Evolutionary conservation across 352 stramenopile species (phyloP), one percentile per base, ranked within the genome.

Genomic region (Globisporangium abappressorium): DNA sequence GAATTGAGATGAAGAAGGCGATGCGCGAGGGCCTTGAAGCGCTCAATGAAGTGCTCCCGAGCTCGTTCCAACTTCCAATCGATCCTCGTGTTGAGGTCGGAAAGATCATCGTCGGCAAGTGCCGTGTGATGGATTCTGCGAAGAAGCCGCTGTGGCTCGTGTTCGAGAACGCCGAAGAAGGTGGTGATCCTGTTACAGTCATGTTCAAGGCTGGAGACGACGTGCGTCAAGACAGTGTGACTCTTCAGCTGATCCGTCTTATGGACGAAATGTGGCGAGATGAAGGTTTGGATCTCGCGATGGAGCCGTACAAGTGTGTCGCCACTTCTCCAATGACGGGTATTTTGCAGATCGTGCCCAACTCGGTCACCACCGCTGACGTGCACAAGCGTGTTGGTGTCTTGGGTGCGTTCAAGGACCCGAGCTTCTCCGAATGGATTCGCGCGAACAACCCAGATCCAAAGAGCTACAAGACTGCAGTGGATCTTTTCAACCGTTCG

Each of bases 171-270:
- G 86, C 80, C 5, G 87, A 87, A 70, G 84, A 96, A 68, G 80
- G 86, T 26, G 87, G 87, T 3, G 84, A 93, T 56, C 80, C 85
- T 9, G 82, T 96, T 9, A 88, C 82, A 1, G 85, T 98, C 6
- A 97, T 98, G 69, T 98, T 98, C 73, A 98, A 98, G 82, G 82
- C 88, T 20, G 95, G 95, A 28, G 95, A 98, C 63, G 95, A 98
- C 67, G 82, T 98, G 26, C 91, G 95, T n/a, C 95, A 98, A 72
- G 95, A 98, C 76, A 96, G 97, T 64, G 73, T 98, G 63, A 97
- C 93, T 28, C 78, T 98, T 47, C 91, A 98, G 75, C 60, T 98
- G 51, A 90, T 98, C 54, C 85, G 90, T 60, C 62, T 98, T 28
- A 98, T 98, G 92, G 90, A 98, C 63, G 77, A 90, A 57, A 92